A percentile compares a stretch with the other conserved stretches of the same genome.
Conservation (phyloP, 495 filamentous ascomycete species). For the Penicillium psychrofluorescens region DNA sequence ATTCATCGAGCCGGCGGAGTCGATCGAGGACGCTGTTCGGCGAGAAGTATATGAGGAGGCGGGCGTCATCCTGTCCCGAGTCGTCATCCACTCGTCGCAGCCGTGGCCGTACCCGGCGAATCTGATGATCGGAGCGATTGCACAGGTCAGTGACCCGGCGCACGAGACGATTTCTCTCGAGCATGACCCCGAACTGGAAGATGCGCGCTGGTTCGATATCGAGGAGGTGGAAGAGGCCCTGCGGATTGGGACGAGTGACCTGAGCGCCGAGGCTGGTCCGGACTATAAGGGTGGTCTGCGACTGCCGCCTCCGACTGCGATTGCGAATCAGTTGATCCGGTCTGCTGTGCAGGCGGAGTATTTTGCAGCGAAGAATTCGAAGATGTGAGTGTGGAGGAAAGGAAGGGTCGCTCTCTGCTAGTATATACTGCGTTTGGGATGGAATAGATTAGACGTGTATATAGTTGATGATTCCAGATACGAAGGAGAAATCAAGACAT, state of each 20-base stretch:
- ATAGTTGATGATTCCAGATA: neutral
- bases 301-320: conserved; percentile 68
- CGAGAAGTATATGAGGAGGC: conserved; percentile 95
- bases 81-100: conserved; percentile 88
- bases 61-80: conserved; percentile 75
- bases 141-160: conserved; percentile 64
- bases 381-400: conserved; percentile 14
- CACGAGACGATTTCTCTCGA: conserved; percentile 77
- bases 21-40: conserved; percentile 88
- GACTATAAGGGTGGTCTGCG: conserved; percentile 67
- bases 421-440: too few species aligned
- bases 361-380: conserved; percentile 26
- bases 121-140: conserved; percentile 91
- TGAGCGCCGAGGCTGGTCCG: conserved; percentile 55
- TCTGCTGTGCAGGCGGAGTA: conserved; percentile 45
- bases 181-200: conserved; percentile 84
- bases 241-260: conserved; percentile 49
- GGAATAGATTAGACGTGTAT: conserved; percentile 3
- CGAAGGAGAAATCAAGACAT: neutral
- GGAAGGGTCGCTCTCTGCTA: too few species aligned
- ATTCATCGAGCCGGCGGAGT: conserved; percentile 92
- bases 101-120: conserved; percentile 87
- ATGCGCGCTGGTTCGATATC: conserved; percentile 77
- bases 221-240: conserved; percentile 54
- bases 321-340: conserved; percentile 65